Evolutionary conservation across 2,329 filamentous ascomycete genomes (phyloP).

Genomic region (Aspergillus spinulosporus): DNA sequence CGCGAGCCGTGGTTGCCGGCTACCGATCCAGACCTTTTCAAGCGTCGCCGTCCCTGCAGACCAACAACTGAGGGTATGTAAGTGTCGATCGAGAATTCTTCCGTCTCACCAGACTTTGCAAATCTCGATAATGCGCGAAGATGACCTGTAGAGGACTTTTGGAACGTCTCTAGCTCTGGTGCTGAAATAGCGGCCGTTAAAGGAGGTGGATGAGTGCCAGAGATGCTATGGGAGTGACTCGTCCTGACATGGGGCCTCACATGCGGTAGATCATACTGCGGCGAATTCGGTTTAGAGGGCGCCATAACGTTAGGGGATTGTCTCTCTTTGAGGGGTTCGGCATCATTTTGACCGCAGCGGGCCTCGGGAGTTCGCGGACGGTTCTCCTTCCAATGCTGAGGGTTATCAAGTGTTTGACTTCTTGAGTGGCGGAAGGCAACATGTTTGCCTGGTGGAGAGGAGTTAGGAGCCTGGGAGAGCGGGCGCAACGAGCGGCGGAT

Average conservation of each 20-base stretch:
- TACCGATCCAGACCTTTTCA: constrained; percentile 68
- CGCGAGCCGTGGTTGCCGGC: constrained; percentile 49
- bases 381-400: constrained; percentile 36
- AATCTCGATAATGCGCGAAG: constrained; percentile 83
- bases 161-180: constrained; percentile 76
- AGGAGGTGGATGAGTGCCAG: constrained; percentile 32
- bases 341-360: constrained; percentile 27
- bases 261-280: constrained; percentile 24
- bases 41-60: constrained; percentile 75
- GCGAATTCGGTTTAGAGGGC: constrained; percentile 19
- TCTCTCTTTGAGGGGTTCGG: constrained; percentile 29
- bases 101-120: constrained; percentile 70
- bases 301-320: constrained; percentile 26
- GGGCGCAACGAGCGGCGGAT: constrained; percentile 76
- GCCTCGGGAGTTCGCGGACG: constrained; percentile 36
- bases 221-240: constrained; percentile 33
- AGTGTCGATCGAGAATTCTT: constrained; percentile 77
- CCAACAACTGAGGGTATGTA: constrained; percentile 84
- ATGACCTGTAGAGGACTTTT: constrained; percentile 86
- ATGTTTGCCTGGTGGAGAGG: constrained; percentile 38
- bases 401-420: constrained; percentile 65
- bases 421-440: constrained; percentile 48
- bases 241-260: constrained; percentile 29
- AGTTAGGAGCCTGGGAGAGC: constrained; percentile 65
- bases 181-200: constrained; percentile 55